phyloP scores from a whole-genome alignment of 2,329 filamentous ascomycete genomes.

The Fusarium sp. region DNA sequence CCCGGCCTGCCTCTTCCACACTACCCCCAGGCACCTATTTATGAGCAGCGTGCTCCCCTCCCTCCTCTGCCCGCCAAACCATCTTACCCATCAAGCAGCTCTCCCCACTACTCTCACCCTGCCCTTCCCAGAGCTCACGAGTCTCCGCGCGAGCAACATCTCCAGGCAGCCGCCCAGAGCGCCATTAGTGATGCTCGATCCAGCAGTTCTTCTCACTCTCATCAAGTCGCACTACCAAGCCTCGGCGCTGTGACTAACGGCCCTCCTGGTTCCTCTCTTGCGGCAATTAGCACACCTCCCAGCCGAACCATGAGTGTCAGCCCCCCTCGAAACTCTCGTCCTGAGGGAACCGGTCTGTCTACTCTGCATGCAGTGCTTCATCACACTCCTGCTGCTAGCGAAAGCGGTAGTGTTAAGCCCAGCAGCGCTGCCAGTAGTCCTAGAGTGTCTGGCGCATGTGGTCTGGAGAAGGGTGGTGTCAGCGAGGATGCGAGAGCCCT shows the following conservation, averaged over 20 bases:
- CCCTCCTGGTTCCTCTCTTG: constrained; percentile 42
- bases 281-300: constrained; percentile 56
- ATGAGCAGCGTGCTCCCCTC: constrained; percentile 53
- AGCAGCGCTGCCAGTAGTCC: constrained; percentile 58
- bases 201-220: constrained; percentile 51
- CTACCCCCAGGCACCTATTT: constrained; percentile 46
- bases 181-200: constrained; percentile 46
- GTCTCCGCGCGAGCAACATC: constrained; percentile 58
- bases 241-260: constrained; percentile 51
- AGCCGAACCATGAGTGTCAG: constrained; percentile 60
- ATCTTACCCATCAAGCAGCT: constrained; percentile 48
- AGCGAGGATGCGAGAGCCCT: constrained; percentile 74
- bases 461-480: constrained; percentile 56
- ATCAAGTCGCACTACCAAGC: constrained; percentile 58
- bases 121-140: constrained; percentile 52
- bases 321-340: constrained; percentile 57
- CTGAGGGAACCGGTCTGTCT: constrained; percentile 57
- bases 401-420: constrained; percentile 58
- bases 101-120: constrained; percentile 48
- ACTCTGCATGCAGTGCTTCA: constrained; percentile 62
- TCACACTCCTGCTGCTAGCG: constrained; percentile 59
- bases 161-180: constrained; percentile 58
- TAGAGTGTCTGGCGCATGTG: constrained; percentile 42
- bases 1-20: constrained; percentile 42
- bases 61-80: constrained; percentile 52